phyloP scores from a whole-genome alignment of 1,284 basidiomycete genomes.

The Sparassis latifolia region DNA sequence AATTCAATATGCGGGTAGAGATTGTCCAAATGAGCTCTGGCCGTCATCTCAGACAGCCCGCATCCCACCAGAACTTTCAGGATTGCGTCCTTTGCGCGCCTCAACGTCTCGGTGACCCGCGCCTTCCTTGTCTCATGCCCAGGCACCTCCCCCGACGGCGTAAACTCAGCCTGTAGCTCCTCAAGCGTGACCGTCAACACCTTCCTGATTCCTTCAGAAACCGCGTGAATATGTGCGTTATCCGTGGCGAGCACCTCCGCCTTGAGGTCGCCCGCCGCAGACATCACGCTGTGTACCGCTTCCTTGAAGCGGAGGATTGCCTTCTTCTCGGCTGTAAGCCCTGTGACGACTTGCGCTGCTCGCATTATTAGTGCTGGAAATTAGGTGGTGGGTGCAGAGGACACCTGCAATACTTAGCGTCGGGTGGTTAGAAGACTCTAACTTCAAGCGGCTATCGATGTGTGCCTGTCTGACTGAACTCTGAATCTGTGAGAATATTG shows the following conservation, averaged over 20 bases:
- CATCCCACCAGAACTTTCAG: constrained; percentile 5
- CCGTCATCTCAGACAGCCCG: constrained; percentile 12
- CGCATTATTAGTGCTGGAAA: too few species aligned
- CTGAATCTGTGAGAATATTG: too few species aligned
- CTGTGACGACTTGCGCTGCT: background rate
- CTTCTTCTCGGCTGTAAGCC: background rate
- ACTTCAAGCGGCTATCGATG: too few species aligned
- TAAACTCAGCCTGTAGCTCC: constrained; percentile 15
- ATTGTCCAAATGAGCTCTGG: constrained; percentile 1
- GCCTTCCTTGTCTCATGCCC: constrained; percentile 13
- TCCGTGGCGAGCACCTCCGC: background rate
- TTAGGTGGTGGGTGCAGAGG: too few species aligned
- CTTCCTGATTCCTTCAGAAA: background rate
- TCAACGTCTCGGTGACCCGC: constrained; percentile 8
- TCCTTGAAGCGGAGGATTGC: background rate
- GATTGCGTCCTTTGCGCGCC: constrained; percentile 5
- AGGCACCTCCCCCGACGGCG: constrained; percentile 16
- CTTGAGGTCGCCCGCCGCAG: background rate
- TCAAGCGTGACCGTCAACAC: constrained; percentile 6
- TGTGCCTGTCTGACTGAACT: too few species aligned
- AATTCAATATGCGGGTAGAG: constrained; percentile 4
- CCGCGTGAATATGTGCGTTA: background rate
- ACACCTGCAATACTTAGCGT: too few species aligned
- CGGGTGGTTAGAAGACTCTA: too few species aligned
- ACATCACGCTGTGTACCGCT: background rate